These are phyloP conservation scores for Acanthamoeba sp. DNA, from an alignment of 208 protist species.

Conservation along the genomic window DNA sequence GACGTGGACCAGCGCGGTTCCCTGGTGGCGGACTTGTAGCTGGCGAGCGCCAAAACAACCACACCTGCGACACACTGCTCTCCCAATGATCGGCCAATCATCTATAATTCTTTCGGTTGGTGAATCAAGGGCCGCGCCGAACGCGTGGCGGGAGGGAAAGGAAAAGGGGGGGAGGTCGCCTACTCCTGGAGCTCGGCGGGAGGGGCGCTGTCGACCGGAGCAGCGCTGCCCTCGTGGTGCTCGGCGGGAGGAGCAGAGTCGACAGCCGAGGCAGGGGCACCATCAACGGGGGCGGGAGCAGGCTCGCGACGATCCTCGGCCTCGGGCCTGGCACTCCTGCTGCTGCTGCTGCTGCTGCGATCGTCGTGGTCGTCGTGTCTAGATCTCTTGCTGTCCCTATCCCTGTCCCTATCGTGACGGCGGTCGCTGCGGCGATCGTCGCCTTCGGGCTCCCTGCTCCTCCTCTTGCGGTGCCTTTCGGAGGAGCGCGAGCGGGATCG, in stretches of 20 bases:
- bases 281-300: not conserved
- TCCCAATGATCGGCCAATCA: too few relatives aligned
- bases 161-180: not conserved
- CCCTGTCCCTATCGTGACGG: slow-evolving; percentile 36
- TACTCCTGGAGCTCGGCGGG: not conserved
- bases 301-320: not conserved
- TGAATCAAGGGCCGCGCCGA: too few relatives aligned
- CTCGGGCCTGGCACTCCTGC: not conserved
- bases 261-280: not conserved
- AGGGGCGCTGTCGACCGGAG: not conserved
- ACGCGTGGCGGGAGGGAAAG: not conserved
- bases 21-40: not conserved
- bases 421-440: slow-evolving; percentile 20
- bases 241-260: too few relatives aligned
- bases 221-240: not conserved
- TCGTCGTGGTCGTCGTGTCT: not conserved
- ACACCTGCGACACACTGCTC: too few relatives aligned
- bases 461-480: slow-evolving; percentile 51
- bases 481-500: not conserved
- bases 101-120: too few relatives aligned
- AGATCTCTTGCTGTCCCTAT: slow-evolving; percentile 30
- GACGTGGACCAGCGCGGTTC: slow-evolving; percentile 7
- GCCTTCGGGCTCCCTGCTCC: not conserved
- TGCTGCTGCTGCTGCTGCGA: not conserved
- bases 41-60: too few relatives aligned